Percentiles rank a stretch among this genome's conserved stretches.
Conservation (phyloP, 495 filamentous ascomycete genomes). For the Bacidia rubella region DNA sequence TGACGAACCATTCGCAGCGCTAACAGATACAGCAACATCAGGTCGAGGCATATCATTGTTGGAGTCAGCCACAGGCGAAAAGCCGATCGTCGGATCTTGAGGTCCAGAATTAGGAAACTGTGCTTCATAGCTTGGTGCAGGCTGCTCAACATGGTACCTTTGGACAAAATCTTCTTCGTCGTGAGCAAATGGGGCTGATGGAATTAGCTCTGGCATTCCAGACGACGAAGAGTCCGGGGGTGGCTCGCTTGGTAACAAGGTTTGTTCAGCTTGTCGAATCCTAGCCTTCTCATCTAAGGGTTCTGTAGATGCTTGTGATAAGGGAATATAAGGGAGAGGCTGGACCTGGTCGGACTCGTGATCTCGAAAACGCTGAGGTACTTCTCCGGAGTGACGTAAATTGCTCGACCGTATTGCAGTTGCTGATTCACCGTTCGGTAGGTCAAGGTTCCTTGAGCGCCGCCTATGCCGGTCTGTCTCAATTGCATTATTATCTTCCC, state of each 20-base stretch:
- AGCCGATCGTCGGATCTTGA: background rate
- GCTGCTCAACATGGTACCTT: background rate
- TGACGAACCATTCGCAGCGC: background rate
- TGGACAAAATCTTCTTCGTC: slow-evolving; percentile 13
- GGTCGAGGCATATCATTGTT: background rate
- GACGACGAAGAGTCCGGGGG: slow-evolving; percentile 38
- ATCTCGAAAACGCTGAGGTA: slow-evolving; percentile 1
- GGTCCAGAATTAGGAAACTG: slow-evolving; percentile 4
- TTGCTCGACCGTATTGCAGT: slow-evolving; percentile 14
- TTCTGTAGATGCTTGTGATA: slow-evolving; percentile 44
- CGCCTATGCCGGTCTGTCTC: background rate
- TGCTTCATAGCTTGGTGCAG: slow-evolving; percentile 24
- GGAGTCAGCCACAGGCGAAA: background rate
- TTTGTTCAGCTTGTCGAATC: slow-evolving; percentile 50
- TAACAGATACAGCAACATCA: background rate
- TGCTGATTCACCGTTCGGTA: slow-evolving; percentile 19
- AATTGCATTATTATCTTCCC: slow-evolving; percentile 9
- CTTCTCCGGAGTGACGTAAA: slow-evolving; percentile 18
- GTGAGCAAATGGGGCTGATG: slow-evolving; percentile 38
- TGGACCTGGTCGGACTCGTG: slow-evolving; percentile 27
- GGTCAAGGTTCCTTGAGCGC: background rate
- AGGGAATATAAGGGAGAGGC: slow-evolving; percentile 26
- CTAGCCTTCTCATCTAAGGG: slow-evolving; percentile 55
- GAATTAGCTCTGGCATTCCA: slow-evolving; percentile 17
- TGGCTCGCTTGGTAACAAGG: slow-evolving; percentile 58